These are phyloP conservation scores for Naematelia encephala DNA, from an alignment of 768 basidiomycete species.

Conservation along the genomic window DNA sequence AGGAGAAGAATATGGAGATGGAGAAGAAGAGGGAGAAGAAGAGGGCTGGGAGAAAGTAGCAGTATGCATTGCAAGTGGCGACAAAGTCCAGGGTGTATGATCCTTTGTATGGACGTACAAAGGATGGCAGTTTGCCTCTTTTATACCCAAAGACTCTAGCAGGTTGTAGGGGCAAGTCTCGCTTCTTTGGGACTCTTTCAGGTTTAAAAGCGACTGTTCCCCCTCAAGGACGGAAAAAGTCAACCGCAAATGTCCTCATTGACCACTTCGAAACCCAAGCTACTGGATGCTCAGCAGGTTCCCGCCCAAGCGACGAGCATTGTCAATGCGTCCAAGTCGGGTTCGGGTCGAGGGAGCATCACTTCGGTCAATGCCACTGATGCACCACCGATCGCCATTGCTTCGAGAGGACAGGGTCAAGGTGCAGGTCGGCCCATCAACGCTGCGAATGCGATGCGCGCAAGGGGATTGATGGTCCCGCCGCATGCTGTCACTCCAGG, in stretches of 20 bases:
- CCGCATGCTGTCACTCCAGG: background rate
- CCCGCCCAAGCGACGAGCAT: background rate
- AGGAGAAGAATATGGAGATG: slow-evolving; percentile 87
- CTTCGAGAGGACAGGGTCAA: background rate
- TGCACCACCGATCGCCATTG: background rate
- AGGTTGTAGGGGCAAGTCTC: background rate
- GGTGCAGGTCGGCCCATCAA: background rate
- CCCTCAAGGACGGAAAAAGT: too few species aligned
- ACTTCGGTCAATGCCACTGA: too few species aligned
- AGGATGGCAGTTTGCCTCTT: background rate
- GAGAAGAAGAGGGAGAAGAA: slow-evolving; percentile 24
- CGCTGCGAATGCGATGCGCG: background rate
- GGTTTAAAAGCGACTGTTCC: too few species aligned
- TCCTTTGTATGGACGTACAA: background rate
- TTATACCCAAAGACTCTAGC: background rate
- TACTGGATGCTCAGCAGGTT: background rate
- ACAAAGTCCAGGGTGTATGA: background rate
- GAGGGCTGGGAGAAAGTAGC: slow-evolving; percentile 2
- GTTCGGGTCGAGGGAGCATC: too few species aligned
- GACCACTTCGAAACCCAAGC: background rate
- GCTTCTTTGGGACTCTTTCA: too few species aligned
- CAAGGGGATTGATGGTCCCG: background rate
- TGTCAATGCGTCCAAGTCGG: background rate
- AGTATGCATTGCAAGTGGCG: background rate
- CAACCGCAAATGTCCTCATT: background rate